Conservation (phyloP, 306 rosid genomes). For the Fagus sylvatica region DNA sequence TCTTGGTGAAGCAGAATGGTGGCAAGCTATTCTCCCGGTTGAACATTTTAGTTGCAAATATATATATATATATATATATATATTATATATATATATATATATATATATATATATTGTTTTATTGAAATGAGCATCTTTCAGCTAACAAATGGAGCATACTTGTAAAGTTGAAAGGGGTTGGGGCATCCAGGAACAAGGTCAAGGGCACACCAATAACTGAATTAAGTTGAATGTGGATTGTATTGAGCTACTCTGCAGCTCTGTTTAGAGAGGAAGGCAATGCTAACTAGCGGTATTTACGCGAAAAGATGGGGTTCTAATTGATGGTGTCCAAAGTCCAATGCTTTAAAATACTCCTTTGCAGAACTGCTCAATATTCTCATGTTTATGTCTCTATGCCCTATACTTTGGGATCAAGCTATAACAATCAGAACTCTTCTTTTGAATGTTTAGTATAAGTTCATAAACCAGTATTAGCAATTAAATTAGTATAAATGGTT, state of each 20-base stretch:
- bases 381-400: neutral
- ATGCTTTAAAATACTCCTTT: neutral
- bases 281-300: neutral
- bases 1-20: conserved; percentile 1
- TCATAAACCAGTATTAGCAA: neutral
- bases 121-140: neutral
- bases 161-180: neutral
- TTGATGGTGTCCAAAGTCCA: neutral
- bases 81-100: neutral
- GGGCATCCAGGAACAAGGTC: neutral
- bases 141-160: neutral
- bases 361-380: neutral
- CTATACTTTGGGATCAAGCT: neutral
- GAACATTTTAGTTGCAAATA: neutral
- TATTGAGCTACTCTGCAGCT: neutral
- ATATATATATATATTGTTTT: neutral
- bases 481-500: neutral
- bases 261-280: neutral
- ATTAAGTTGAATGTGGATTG: neutral
- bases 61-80: neutral
- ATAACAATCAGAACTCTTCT: neutral
- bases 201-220: neutral
- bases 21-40: neutral
- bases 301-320: neutral
- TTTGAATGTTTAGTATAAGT: neutral